These are phyloP conservation scores for Calycina herbarum DNA, from an alignment of 2,329 filamentous ascomycete species.

Conservation along the genomic window DNA sequence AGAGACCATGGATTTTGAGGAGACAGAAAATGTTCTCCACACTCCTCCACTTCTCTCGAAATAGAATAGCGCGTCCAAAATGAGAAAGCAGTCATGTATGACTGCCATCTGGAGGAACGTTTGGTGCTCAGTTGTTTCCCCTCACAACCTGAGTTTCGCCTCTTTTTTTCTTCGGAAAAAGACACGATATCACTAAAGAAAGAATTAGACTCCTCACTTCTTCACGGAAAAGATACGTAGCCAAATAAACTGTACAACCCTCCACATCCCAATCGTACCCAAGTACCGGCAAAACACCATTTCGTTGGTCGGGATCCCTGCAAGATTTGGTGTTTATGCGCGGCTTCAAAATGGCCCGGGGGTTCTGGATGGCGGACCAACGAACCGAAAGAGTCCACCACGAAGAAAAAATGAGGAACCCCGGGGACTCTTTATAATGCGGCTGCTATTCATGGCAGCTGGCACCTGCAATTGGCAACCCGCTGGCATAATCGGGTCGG, in stretches of 20 bases:
- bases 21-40: neutral
- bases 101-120: neutral
- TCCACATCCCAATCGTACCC: neutral
- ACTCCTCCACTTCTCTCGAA: too few relatives aligned
- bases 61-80: neutral
- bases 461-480: neutral
- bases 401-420: neutral
- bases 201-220: neutral
- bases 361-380: neutral
- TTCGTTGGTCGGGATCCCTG: neutral
- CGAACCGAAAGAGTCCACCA: neutral
- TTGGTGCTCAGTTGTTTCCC: neutral
- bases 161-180: neutral
- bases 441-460: neutral
- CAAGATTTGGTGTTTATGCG: neutral
- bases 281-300: neutral
- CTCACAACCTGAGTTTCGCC: neutral
- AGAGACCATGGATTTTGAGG: neutral
- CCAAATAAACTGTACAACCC: neutral
- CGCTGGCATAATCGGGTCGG: slow-evolving; percentile 1
- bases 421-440: neutral
- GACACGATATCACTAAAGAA: neutral
- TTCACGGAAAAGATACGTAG: neutral
- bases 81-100: neutral
- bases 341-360: neutral